Evolutionary conservation across 345 rosid genomes (phyloP), one percentile per base, ranked within the genome.

Genomic region (Populus alba): DNA sequence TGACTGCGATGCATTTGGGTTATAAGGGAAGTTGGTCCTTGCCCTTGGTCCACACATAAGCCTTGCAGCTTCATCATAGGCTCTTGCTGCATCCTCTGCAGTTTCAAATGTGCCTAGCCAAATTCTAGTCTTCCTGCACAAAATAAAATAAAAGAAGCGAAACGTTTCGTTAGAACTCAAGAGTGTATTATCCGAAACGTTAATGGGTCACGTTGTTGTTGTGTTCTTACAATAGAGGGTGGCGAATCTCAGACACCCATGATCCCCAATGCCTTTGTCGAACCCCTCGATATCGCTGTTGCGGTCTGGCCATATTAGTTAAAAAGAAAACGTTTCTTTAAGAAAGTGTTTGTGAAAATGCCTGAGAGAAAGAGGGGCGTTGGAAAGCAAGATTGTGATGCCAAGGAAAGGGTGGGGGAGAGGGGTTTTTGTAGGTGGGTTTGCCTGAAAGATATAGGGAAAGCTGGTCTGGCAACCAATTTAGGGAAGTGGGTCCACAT

Each of bases 211-310:
- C 9, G 15, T 57, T 18, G 17, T 45, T 53, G 22, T 23, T 61
- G 68, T n/a, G 25, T 27, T 55, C 91, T 83, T 87, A 96, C 99
- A 96, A 71, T 74, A 96, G 77, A 68, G 99, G 99, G 68, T 96
- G 99, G 33, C 98, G 99, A 78, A 96, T 96, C 81, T 96, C 99
- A 35, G 99, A 96, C 10, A 96, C 99, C 99, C 99, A 96, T 49
- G 99, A 96, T 18, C 99, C 99, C 99, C 98, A 96, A 79, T 96
- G 99, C 85, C 99, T 89, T 53, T 96, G 99, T 75, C 99, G 88
- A 38, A 96, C 99, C 16, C 99, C 99, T 25, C 98, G 89, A 73
- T 91, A 96, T 27, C 99, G 88, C 80, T 96, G 99, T 77, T 96
- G 99, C 5, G 94, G 99, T 74, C 99, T 86, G 70, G 97, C 98